Evolutionary conservation across 169 alveolate species (phyloP), one percentile per base, ranked within the genome.

Genomic region (Babesia bovis): DNA sequence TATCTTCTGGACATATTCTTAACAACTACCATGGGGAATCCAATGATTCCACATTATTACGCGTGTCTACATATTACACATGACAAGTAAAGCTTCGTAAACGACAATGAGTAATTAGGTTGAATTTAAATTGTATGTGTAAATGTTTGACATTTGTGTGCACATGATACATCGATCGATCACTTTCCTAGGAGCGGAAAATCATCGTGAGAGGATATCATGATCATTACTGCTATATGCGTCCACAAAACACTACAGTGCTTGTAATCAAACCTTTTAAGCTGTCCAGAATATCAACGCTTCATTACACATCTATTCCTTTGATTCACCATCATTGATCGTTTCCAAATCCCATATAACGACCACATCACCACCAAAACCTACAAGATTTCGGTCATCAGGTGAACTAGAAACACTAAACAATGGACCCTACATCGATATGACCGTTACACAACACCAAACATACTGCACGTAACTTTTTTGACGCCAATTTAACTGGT

Each of bases 331-430:
- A 3, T 19, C 32, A 5, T 49, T 59, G 10, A 59, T 49, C 21
- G 72, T 50, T 21, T 57, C 67, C 1, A 81, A 65, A 41, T 81
- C 84, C 84, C 79, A 69, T 17, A 81, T 67, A 1, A 71, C 88
- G 5, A 69, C 57, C 44, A 40, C 35, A 19, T 59, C 72, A 10
- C 84, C 76, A 0, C 84, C 88, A 32, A 81, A 81, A 15, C 65
- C 63, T 28, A 81, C 26, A 17, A 79, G 59, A 33, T 51, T 12
- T 21, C 45, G 50, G 52, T 81, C 84, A 44, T 81, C 85, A 10
- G 66, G 61, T 21, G 88, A 81, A 30, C 47, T 36, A 7, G 68
- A 17, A 15, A 32, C 58, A 52, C 53, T 35, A 52, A 81, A 81
- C 53, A 81, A 26, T n/a, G 77, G 88, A 3, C 83, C 88, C 82